phyloP scores from a whole-genome alignment of 495 filamentous ascomycete species.

The Massariosphaeria phaeospora region DNA sequence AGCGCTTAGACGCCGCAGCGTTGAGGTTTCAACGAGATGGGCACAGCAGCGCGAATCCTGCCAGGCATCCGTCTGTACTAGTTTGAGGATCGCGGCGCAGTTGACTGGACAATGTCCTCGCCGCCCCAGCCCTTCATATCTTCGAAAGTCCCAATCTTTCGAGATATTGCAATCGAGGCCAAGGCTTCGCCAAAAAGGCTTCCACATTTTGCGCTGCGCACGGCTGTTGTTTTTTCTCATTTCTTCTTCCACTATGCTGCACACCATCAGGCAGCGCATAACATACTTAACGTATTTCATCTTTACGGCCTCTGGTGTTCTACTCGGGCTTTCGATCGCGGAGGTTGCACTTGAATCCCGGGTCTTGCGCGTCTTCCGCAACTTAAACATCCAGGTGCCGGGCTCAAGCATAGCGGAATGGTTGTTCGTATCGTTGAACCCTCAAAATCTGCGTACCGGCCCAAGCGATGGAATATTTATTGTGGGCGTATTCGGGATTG shows the following conservation, averaged over 20 bases:
- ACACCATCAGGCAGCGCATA: background rate
- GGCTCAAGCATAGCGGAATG: slow-evolving; percentile 19
- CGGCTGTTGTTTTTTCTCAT: background rate
- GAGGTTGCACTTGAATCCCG: background rate
- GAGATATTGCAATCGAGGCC: background rate
- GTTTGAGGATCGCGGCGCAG: background rate
- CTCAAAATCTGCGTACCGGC: slow-evolving; percentile 4
- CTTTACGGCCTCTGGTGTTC: background rate
- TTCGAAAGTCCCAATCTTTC: background rate
- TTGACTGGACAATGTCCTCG: background rate
- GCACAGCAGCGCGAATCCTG: too few species aligned
- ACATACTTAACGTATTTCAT: background rate
- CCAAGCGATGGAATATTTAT: background rate
- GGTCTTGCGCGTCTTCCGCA: background rate
- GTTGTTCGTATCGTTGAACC: slow-evolving; percentile 3
- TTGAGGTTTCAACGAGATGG: too few species aligned
- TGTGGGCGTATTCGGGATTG: background rate
- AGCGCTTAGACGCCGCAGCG: too few species aligned
- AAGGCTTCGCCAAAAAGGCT: too few species aligned
- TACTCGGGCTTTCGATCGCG: background rate
- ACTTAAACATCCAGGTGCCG: slow-evolving; percentile 10
- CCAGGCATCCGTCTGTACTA: too few species aligned
- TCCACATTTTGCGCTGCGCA: too few species aligned
- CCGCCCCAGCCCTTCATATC: background rate
- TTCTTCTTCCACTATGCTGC: background rate